Evolutionary conservation across 257 asterid genomes (phyloP), one percentile per base, ranked within the genome.

Genomic region (Gynochthodes officinalis): DNA sequence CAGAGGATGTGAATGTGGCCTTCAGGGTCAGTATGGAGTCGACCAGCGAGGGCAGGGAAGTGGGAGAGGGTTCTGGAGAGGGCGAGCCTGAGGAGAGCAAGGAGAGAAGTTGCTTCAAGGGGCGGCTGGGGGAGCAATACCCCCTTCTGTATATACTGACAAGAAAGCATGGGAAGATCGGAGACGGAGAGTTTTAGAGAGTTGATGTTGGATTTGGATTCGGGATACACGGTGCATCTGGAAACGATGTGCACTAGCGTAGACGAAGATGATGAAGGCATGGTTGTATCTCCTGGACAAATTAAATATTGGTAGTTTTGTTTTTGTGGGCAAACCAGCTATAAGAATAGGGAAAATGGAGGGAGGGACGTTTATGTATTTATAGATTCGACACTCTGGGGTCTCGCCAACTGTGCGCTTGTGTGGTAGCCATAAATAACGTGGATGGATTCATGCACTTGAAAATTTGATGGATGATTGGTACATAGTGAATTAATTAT

Each of bases 131-230:
- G 87, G 3, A 94, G 84, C 13, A 94, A 83, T 15, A 89, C 95
- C 1, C 98, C 98, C 67, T 94, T 94, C 54, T 94, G 98, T 37
- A 94, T 94, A 83, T 94, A 94, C 5, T 94, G 98, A 18, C 96
- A 89, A 2, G 98, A 94, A 62, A 94, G 92, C 98, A 94, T 94
- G 28, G 98, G 96, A 37, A 94, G 95, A 74, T 94, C 98, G 50
- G 98, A 94, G 0, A 91, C 97, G 49, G 98, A 94, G 86, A 94
- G 98, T 50, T 82, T 86, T 10, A 94, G 83, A 72, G 96, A 76
- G 4, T 57, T 73, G 14, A 80, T 32, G 77, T 78, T 32, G 67
- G 92, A 83, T 43, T 78, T 77, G 64, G 79, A 78, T 1, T 87
- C 86, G 15, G 97, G 95, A 60, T 83, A 83, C 48, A 94, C 77